Conservation (phyloP, 345 rosid genomes). For the Euphorbia peplus region DNA sequence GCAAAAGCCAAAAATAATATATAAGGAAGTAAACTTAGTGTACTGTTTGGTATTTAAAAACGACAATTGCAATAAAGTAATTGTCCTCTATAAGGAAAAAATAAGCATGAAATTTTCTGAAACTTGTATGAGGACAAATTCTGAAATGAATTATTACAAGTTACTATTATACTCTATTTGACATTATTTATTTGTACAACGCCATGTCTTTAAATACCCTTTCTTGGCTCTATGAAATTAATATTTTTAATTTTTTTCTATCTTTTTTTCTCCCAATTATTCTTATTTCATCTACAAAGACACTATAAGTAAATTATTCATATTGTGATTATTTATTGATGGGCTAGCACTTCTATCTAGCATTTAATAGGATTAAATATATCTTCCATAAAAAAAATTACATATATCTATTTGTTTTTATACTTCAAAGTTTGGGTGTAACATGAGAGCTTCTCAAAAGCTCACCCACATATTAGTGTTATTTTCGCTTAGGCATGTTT, state of each 20-base stretch:
- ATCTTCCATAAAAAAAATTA: too few species aligned
- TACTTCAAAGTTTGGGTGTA: too few species aligned
- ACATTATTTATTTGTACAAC: conserved; percentile 8
- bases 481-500: too few species aligned
- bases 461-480: too few species aligned
- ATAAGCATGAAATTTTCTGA: conserved; percentile 5
- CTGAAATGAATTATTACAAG: conserved; percentile 17
- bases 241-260: too few species aligned
- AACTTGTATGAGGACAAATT: conserved; percentile 23
- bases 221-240: not conserved
- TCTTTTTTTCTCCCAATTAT: not conserved
- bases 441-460: too few species aligned
- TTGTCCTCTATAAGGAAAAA: conserved; percentile 15
- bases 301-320: not conserved
- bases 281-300: not conserved
- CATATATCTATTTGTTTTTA: too few species aligned
- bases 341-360: too few species aligned
- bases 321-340: too few species aligned
- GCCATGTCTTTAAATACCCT: not conserved
- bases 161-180: conserved; percentile 13
- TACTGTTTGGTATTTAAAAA: not conserved
- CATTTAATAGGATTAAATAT: too few species aligned
- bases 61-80: conserved; percentile 27
- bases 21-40: conserved; percentile 12
- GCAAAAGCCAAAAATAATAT: conserved; percentile 14